Evolutionary conservation across 441 rosid species (phyloP), one percentile per base, ranked within the genome.

Genomic region (Euphorbia schlechtendalii): DNA sequence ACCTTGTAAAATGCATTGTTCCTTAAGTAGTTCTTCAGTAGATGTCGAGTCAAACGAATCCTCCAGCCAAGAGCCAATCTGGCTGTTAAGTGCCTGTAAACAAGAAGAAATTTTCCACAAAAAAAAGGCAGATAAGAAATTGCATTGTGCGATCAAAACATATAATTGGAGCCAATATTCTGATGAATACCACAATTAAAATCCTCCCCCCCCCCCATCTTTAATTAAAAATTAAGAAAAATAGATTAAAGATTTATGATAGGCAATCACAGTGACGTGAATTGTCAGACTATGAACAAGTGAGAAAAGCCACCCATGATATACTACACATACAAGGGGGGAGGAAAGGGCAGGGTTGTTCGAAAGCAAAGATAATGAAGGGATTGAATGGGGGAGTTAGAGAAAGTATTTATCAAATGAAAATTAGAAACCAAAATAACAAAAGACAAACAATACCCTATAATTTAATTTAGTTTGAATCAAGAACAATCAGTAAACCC

Each of bases 1-100:
- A 95, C 99, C 97, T 88, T 87, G 88, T 95, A 95, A 80, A 95
- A 95, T 48, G 98, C 85, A 78, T 95, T 95, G 71, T 88, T 83
- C 82, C 90, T 86, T 80, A 95, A 81, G 78, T 95, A 95, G 72
- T 81, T 88, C 78, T 81, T 83, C 17, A 95, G 82, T 67, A 95
- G 74, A 83, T 95, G 98, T 56, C 84, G 92, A 63, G 99, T 95
- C 86, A 95, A 79, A 53, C 86, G 88, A 71, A 86, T 84, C 81
- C 99, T 88, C 98, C 99, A 95, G 61, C 93, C 96, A 79, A 95
- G 95, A 59, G 98, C 98, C 72, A 95, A 79, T 64, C 81, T 86
- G 69, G 89, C 78, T n/a, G 88, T 92, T 77, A 92, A 73, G 74
- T 89, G 95, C 83, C 99, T 95, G 86, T 59, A 53, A 56, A 76